These are phyloP conservation scores for Alternaria sp. DNA, from an alignment of 2,329 filamentous ascomycete genomes.

Conservation along the genomic window DNA sequence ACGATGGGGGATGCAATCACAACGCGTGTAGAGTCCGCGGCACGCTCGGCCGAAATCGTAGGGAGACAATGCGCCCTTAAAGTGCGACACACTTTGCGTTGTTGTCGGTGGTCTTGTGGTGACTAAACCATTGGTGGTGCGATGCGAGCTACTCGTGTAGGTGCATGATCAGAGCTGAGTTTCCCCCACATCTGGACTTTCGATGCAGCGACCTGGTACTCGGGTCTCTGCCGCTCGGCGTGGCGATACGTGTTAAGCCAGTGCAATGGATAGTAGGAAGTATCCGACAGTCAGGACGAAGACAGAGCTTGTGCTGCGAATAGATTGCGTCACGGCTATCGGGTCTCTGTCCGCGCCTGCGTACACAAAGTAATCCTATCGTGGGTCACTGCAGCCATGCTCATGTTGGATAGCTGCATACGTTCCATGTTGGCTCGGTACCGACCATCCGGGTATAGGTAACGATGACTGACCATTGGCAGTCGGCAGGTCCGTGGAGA, in stretches of 20 bases:
- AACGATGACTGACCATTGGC: background rate
- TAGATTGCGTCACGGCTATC: constrained; percentile 26
- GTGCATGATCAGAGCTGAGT: constrained; percentile 40
- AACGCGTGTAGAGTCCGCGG: constrained; percentile 14
- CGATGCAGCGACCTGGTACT: constrained; percentile 38
- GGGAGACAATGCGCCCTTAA: constrained; percentile 9
- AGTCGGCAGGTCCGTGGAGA: background rate
- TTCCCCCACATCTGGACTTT: constrained; percentile 37
- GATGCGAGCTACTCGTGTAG: constrained; percentile 40
- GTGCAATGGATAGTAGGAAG: constrained; percentile 34
- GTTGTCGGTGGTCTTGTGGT: constrained; percentile 11
- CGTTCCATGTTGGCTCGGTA: constrained; percentile 4
- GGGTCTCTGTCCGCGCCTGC: constrained; percentile 36
- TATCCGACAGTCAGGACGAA: constrained; percentile 44
- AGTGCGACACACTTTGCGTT: constrained; percentile 17
- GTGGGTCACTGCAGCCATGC: background rate
- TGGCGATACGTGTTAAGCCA: constrained; percentile 26
- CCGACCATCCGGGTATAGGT: background rate
- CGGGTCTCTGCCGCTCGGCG: constrained; percentile 40
- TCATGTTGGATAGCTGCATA: background rate
- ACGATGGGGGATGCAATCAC: constrained; percentile 18
- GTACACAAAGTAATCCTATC: constrained; percentile 22
- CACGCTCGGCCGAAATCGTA: constrained; percentile 5
- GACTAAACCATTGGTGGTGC: constrained; percentile 22
- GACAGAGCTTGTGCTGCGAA: constrained; percentile 32